These are phyloP conservation scores for Narthecium ossifragum DNA, from an alignment of 106 monocot species.

Conservation along the genomic window DNA sequence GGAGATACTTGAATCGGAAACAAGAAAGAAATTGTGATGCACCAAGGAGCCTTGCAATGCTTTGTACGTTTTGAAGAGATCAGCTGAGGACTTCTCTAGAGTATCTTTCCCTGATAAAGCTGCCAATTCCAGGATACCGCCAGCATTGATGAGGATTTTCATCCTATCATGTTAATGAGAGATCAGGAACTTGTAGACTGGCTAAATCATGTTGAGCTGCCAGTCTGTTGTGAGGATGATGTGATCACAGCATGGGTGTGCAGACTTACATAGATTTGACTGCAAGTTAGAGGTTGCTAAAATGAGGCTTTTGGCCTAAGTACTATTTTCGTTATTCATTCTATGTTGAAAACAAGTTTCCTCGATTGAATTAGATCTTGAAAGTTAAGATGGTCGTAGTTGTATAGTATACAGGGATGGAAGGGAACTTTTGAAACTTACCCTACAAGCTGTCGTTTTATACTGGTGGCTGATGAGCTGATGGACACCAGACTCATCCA, in stretches of 20 bases:
- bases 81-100: conserved; percentile 35
- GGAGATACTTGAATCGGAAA: neutral
- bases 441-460: neutral
- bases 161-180: conserved; percentile 55
- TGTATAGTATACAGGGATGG: no score
- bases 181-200: conserved; percentile 45
- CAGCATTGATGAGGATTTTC: conserved; percentile 49
- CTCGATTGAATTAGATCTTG: no score
- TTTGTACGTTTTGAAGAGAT: conserved; percentile 43
- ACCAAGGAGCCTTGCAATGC: neutral
- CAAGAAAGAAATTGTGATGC: neutral
- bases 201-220: conserved; percentile 48
- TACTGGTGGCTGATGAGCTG: conserved; percentile 68
- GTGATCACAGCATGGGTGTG: conserved; percentile 55
- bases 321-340: no score
- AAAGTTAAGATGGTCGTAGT: no score
- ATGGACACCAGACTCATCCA: conserved; percentile 39
- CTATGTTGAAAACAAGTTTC: no score
- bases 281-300: neutral
- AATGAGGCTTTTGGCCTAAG: neutral
- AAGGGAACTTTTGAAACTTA: neutral
- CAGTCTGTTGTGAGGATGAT: conserved; percentile 48
- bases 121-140: conserved; percentile 33
- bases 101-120: conserved; percentile 37
- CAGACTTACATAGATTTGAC: conserved; percentile 15